Percentiles rank a stretch among this genome's conserved stretches.
These are phyloP conservation scores for Phanerochaete carnosa DNA, from an alignment of 768 basidiomycete species.

Conservation along the genomic window DNA sequence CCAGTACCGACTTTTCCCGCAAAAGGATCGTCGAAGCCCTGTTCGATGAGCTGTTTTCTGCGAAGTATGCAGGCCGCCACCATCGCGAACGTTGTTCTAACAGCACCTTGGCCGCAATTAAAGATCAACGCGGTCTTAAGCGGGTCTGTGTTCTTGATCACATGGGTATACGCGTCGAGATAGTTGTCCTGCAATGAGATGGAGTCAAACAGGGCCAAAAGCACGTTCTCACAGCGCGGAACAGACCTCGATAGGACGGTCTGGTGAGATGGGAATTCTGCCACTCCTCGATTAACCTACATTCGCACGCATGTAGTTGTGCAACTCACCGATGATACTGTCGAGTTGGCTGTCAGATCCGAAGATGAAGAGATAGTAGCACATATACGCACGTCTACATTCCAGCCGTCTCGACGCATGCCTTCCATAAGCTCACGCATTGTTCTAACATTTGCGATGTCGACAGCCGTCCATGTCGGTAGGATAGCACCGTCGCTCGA, in stretches of 20 bases:
- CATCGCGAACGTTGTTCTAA: slow-evolving; percentile 97
- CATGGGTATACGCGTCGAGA: slow-evolving; percentile 85
- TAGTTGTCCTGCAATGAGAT: slow-evolving; percentile 73
- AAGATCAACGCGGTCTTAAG: slow-evolving; percentile 82
- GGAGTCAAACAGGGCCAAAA: not conserved
- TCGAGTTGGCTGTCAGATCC: not conserved
- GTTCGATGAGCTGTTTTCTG: slow-evolving; percentile 58
- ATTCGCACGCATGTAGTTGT: not conserved
- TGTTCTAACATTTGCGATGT: slow-evolving; percentile 79
- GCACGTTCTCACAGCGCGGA: not conserved
- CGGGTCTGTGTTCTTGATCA: slow-evolving; percentile 80
- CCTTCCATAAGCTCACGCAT: slow-evolving; percentile 81
- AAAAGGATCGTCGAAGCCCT: slow-evolving; percentile 80
- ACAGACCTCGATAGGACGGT: slow-evolving; percentile 82
- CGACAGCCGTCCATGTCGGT: slow-evolving; percentile 93
- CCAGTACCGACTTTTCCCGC: slow-evolving; percentile 33
- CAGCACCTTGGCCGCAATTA: slow-evolving; percentile 96
- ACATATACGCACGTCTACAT: slow-evolving; percentile 61
- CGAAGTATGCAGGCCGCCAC: slow-evolving; percentile 86
- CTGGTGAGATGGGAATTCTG: slow-evolving; percentile 93
- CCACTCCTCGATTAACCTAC: not conserved
- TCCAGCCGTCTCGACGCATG: slow-evolving; percentile 83
- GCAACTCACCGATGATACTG: slow-evolving; percentile 70
- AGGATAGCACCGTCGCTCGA: slow-evolving; percentile 78
- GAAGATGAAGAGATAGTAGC: not conserved